Conservation (phyloP, 768 basidiomycete species). For the Russula vinacea region DNA sequence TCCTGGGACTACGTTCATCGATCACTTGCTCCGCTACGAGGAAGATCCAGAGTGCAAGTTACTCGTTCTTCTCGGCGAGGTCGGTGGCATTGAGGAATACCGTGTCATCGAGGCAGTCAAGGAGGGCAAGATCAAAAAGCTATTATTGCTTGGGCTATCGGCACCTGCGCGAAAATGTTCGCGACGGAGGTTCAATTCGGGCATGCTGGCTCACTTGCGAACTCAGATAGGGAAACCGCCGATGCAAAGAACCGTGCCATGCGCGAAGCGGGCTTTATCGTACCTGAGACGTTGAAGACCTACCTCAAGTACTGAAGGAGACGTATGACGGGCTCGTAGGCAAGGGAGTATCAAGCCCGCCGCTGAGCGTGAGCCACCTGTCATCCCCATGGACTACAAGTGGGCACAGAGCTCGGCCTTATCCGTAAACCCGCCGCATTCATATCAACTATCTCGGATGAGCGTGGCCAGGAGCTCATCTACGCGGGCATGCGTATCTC, state of each 20-base stretch:
- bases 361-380: slow-evolving; percentile 83
- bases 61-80: slow-evolving; percentile 97
- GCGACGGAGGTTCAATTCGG: slow-evolving; percentile 99
- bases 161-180: slow-evolving; percentile 99
- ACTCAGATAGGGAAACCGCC: slow-evolving; percentile 95
- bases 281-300: slow-evolving; percentile 95
- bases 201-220: slow-evolving; percentile 97
- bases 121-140: slow-evolving; percentile 90
- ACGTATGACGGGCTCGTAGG: slow-evolving; percentile 81
- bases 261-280: slow-evolving; percentile 92
- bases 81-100: slow-evolving; percentile 98
- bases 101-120: slow-evolving; percentile 98
- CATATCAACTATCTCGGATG: slow-evolving; percentile 99
- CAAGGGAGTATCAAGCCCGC: slow-evolving; percentile 64
- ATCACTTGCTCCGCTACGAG: slow-evolving; percentile 97
- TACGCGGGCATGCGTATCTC: slow-evolving; percentile 99
- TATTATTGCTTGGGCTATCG: slow-evolving; percentile 99
- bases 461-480: slow-evolving; percentile 96
- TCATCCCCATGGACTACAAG: slow-evolving; percentile 99
- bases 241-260: slow-evolving; percentile 97
- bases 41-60: slow-evolving; percentile 97
- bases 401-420: slow-evolving; percentile 97
- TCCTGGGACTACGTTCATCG: slow-evolving; percentile 98
- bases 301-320: slow-evolving; percentile 78
- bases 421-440: slow-evolving; percentile 98